These are phyloP conservation scores for Fraxinus xanthoxyloides DNA, from an alignment of 305 asterid genomes.

Conservation along the genomic window DNA sequence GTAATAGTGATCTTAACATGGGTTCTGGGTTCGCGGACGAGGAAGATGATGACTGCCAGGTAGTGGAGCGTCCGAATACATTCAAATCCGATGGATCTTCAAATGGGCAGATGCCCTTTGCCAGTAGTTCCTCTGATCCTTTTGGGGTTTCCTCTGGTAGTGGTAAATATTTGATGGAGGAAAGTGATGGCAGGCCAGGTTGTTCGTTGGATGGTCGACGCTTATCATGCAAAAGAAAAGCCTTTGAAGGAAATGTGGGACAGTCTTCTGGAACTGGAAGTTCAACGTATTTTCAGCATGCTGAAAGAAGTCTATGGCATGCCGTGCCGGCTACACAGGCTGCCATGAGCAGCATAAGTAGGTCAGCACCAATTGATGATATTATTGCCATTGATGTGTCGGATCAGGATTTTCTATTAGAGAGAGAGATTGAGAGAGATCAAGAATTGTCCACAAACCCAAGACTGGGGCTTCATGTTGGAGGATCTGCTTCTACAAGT, in stretches of 20 bases:
- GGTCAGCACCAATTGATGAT: conserved; percentile 35
- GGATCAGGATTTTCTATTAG: conserved; percentile 29
- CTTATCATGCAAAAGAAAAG: conserved; percentile 70
- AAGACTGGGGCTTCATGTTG: conserved; percentile 58
- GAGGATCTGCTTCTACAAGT: conserved; percentile 42
- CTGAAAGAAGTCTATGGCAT: conserved; percentile 54
- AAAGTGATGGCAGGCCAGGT: conserved; percentile 45
- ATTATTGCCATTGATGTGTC: conserved; percentile 24
- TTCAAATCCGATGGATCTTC: conserved; percentile 39
- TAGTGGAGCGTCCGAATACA: conserved; percentile 39
- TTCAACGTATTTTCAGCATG: conserved; percentile 38
- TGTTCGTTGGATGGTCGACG: conserved; percentile 55
- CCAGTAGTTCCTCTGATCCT: conserved; percentile 44
- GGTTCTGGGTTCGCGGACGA: conserved; percentile 34
- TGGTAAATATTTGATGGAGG: conserved; percentile 39
- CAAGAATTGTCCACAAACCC: conserved; percentile 32
- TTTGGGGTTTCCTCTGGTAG: conserved; percentile 36
- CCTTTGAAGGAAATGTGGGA: conserved; percentile 54
- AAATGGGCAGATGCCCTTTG: conserved; percentile 34
- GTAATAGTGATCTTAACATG: conserved; percentile 51
- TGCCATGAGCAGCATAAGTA: conserved; percentile 26
- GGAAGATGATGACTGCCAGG: conserved; percentile 49
- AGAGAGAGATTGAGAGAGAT: not conserved
- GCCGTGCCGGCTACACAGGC: conserved; percentile 31
- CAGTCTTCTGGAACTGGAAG: conserved; percentile 75